A percentile compares a stretch with the other conserved stretches of the same genome.
Conservation (phyloP, 768 basidiomycete species). For the Rubroboletus pulcherrimus region DNA sequence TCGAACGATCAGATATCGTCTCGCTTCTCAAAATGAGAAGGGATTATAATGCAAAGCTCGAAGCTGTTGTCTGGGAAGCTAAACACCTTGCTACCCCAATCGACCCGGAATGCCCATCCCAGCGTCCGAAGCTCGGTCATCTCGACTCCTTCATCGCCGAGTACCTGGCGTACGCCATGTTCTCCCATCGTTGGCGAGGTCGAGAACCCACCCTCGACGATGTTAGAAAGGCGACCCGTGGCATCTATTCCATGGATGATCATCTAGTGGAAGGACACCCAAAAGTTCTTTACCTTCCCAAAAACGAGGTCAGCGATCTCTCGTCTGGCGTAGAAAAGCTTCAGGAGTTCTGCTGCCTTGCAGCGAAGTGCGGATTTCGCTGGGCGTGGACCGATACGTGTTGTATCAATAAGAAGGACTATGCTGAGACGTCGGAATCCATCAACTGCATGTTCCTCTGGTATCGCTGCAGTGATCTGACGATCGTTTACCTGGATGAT, state of each 20-base stretch:
- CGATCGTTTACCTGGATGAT: constrained; percentile 29
- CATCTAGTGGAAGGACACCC: neutral
- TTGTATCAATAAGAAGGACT: constrained; percentile 25
- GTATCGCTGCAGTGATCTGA: constrained; percentile 25
- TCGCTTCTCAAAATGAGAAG: constrained; percentile 13
- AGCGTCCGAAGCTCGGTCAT: neutral
- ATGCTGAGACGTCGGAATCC: constrained; percentile 25
- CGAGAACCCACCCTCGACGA: constrained; percentile 18
- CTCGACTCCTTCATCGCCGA: constrained; percentile 13
- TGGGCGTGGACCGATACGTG: constrained; percentile 32
- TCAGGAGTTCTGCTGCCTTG: constrained; percentile 28
- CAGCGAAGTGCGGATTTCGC: constrained; percentile 29
- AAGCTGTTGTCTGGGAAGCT: constrained; percentile 1
- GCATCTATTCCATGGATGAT: constrained; percentile 19
- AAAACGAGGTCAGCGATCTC: neutral
- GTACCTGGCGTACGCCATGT: constrained; percentile 26
- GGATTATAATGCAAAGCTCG: constrained; percentile 11
- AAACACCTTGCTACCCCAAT: neutral
- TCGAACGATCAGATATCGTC: constrained; percentile 15
- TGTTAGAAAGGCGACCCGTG: constrained; percentile 6
- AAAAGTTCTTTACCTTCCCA: neutral
- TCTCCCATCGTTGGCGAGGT: constrained; percentile 26
- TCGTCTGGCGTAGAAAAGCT: constrained; percentile 17
- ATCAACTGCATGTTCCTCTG: constrained; percentile 30
- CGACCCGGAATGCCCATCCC: neutral